Conservation (phyloP, 768 basidiomycete species). For the Scleroderma bovista region DNA sequence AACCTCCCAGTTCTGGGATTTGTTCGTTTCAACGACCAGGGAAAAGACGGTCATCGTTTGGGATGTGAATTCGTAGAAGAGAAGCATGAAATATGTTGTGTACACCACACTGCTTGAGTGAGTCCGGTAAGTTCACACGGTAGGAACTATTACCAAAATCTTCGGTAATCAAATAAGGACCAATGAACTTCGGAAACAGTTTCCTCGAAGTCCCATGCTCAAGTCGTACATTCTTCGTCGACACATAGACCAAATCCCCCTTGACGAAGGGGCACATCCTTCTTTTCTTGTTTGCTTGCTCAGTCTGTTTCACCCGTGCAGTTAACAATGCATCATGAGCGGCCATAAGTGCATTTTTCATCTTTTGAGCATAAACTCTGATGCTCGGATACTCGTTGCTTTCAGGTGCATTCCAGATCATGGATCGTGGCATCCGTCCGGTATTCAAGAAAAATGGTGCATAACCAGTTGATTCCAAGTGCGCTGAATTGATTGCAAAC, state of each 20-base stretch:
- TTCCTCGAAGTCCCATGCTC: too few species aligned
- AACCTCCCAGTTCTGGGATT: too few species aligned
- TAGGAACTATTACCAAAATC: conserved; percentile 17
- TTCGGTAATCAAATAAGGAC: conserved; percentile 23
- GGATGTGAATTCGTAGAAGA: conserved; percentile 25
- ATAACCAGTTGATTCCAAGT: conserved; percentile 30
- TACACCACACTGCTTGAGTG: conserved; percentile 22
- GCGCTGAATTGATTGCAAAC: conserved; percentile 33
- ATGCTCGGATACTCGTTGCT: conserved; percentile 29
- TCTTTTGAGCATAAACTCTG: conserved; percentile 16
- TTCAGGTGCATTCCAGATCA: conserved; percentile 28
- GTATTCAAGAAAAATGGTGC: conserved; percentile 33
- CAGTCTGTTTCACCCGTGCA: conserved; percentile 22
- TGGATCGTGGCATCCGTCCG: conserved; percentile 25
- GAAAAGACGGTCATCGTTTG: conserved; percentile 30
- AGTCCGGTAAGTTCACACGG: conserved; percentile 22
- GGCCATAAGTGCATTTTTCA: conserved; percentile 15
- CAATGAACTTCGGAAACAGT: conserved; percentile 32
- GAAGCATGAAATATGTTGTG: conserved; percentile 30
- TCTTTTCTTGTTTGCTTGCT: conserved; percentile 17
- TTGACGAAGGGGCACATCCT: conserved; percentile 11
- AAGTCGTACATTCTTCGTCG: conserved; percentile 28
- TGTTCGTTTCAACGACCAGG: too few species aligned
- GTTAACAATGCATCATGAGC: conserved; percentile 26
- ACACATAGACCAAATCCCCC: conserved; percentile 30